Evolutionary conservation across 192 early-diverging fungal species (phyloP), one percentile per base, ranked within the genome.

Genomic region (Entomortierella beljakovae): DNA sequence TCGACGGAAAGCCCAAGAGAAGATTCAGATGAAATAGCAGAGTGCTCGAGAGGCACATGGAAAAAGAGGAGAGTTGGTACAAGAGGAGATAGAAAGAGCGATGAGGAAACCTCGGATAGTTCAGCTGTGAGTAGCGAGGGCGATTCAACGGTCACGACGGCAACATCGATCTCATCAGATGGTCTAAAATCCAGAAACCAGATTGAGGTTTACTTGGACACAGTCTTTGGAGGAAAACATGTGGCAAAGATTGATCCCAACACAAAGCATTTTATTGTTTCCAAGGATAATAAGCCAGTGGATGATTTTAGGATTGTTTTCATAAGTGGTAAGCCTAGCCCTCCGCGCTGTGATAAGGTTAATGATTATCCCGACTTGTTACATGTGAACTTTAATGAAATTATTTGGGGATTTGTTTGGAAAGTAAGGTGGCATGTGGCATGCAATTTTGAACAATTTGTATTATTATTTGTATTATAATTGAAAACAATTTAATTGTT

Each of bases 241-340:
- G 23, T 8, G 28, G 51, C 51, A 25, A 53, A 53, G 7, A 53
- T 53, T 26, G 15, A 53, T 53, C 49, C 49, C 23, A 26, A 3
- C 5, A 25, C 51, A 26, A 53, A 26, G 23, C 51, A 29, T 53
- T 53, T 53, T 18, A 15, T 28, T n/a, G 51, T 29, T 15, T 25
- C 13, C 5, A 53, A 15, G 51, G 51, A 53, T 26, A 26, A 26
- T 8, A 18, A 26, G 51, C 3, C 2, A 18, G 2, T 53, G 23
- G 51, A 26, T 25, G 51, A 53, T 26, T 53, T 53, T 26, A 53
- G 23, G 23, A 26, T 53, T 53, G 51, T 53, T 26, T 53, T 28
- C 51, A 9, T 53, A 2, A 25, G 51, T 53, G 51, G 51, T 9
- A 7, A 25, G 3, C 13, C 7, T 1, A 29, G 6, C 5, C 28